Percentiles rank a stretch among this genome's conserved stretches.
These are phyloP conservation scores for Candida mesenterica DNA, from an alignment of 1,139 yeast species.

Conservation along the genomic window DNA sequence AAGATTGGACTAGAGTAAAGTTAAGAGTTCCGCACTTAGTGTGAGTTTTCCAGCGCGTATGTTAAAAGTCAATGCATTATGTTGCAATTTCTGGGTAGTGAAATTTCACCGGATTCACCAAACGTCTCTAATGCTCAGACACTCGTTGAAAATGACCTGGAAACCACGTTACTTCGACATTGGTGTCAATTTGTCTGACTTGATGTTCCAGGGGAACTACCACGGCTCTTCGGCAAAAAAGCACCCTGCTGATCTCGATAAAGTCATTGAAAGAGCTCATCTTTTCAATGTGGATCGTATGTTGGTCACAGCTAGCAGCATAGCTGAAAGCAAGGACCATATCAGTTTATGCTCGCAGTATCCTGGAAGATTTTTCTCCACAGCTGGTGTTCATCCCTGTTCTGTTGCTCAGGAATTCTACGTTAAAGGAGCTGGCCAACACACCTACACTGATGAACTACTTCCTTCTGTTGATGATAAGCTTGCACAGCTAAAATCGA, in stretches of 20 bases:
- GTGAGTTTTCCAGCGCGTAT: background rate
- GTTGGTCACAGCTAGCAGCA: constrained; percentile 80
- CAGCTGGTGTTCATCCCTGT: constrained; percentile 96
- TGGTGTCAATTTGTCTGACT: constrained; percentile 85
- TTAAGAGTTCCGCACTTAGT: background rate
- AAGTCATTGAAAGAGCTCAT: constrained; percentile 67
- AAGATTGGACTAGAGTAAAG: background rate
- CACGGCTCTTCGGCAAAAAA: constrained; percentile 49
- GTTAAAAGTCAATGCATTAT: too few relatives aligned
- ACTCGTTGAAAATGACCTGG: constrained; percentile 21
- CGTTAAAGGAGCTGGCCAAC: constrained; percentile 13
- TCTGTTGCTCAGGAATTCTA: constrained; percentile 62
- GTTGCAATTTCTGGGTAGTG: too few relatives aligned
- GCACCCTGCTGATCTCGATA: constrained; percentile 66
- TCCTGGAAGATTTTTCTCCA: constrained; percentile 49
- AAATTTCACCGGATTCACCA: too few relatives aligned
- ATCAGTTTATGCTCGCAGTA: constrained; percentile 32
- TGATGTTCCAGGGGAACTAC: constrained; percentile 81
- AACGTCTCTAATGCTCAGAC: too few relatives aligned
- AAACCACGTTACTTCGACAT: constrained; percentile 47
- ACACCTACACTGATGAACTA: constrained; percentile 21
- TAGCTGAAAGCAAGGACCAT: constrained; percentile 57
- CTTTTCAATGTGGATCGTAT: constrained; percentile 63
- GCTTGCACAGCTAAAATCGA: constrained; percentile 43
- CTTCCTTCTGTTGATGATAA: constrained; percentile 33